Evolutionary conservation across 2,329 filamentous ascomycete species (phyloP), one percentile per base, ranked within the genome.

Genomic region (Stachybotrys chartarum): DNA sequence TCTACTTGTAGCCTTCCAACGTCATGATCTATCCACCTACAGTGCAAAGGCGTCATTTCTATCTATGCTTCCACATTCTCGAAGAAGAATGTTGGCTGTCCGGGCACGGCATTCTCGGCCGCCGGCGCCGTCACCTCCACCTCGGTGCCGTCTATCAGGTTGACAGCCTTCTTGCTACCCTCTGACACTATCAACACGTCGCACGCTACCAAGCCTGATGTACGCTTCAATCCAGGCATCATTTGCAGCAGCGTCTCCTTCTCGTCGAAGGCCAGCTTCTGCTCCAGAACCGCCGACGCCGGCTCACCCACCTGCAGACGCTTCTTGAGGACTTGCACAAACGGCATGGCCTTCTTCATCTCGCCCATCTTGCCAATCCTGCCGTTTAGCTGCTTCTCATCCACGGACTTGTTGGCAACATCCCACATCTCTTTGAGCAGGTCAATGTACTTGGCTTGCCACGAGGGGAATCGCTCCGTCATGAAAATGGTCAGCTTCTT

Each of bases 291-390:
- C 2, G 75, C 78, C 30, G 81, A 77, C 1, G 83, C 75, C 14
- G 78, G 74, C 72, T 93, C 84, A 58, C 89, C 87, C 52, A 80
- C 78, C 56, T 91, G 79, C 55, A 99, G 81, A 53, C 90, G 84
- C 71, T 83, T 89, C 86, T 97, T 97, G 57, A 97, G 77, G 7
- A 71, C 75, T 75, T 97, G 92, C 52, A 97, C 86, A 67, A 97
- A 97, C 0, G 94, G 94, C 93, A 97, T 97, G 3, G 91, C 93
- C 76, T 95, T 94, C 84, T 97, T 99, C 81, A 91, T 91, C 74
- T 95, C 90, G 48, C 85, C 85, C 67, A 91, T 79, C 78, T 96
- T 96, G 63, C 84, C 85, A 56, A 97, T 86, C 67, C 85, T 82
- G 61, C 84, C 85, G 65, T 85, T 89, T 50, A 97, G 77, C 55